phyloP scores from a whole-genome alignment of 2,329 filamentous ascomycete species.

The Colletotrichum lentis region DNA sequence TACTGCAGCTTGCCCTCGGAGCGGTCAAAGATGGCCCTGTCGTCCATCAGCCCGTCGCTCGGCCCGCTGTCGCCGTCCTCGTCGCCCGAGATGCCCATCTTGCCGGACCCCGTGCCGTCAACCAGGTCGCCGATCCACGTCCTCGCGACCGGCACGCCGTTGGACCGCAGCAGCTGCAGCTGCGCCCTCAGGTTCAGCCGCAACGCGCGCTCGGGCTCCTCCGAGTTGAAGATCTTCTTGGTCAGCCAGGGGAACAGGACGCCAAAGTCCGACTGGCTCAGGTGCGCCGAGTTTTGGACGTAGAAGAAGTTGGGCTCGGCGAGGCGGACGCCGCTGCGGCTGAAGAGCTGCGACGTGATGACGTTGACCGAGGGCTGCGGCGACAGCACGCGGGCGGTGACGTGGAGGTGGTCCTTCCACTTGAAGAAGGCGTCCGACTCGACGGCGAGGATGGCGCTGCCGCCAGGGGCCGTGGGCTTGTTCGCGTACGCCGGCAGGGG shows the following conservation, averaged over 20 bases:
- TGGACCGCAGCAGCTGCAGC: slow-evolving; percentile 60
- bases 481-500: slow-evolving; percentile 74
- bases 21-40: slow-evolving; percentile 61
- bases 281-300: slow-evolving; percentile 75
- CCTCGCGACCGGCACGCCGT: slow-evolving; percentile 57
- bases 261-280: slow-evolving; percentile 85
- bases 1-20: slow-evolving; percentile 52
- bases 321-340: slow-evolving; percentile 53
- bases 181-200: slow-evolving; percentile 60
- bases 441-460: slow-evolving; percentile 71
- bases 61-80: slow-evolving; percentile 35
- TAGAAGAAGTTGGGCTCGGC: slow-evolving; percentile 76
- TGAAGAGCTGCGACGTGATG: slow-evolving; percentile 53
- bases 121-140: slow-evolving; percentile 61
- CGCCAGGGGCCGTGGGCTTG: slow-evolving; percentile 58
- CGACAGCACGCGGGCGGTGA: slow-evolving; percentile 72
- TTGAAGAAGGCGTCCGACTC: slow-evolving; percentile 81
- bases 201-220: slow-evolving; percentile 64
- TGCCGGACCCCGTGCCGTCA: slow-evolving; percentile 55
- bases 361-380: slow-evolving; percentile 57
- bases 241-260: slow-evolving; percentile 79
- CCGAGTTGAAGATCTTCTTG: slow-evolving; percentile 64
- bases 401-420: slow-evolving; percentile 76
- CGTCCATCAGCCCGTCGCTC: slow-evolving; percentile 55
- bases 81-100: slow-evolving; percentile 39